Evolutionary conservation across 2,329 filamentous ascomycete genomes (phyloP).

Genomic region (Fusarium sp.): DNA sequence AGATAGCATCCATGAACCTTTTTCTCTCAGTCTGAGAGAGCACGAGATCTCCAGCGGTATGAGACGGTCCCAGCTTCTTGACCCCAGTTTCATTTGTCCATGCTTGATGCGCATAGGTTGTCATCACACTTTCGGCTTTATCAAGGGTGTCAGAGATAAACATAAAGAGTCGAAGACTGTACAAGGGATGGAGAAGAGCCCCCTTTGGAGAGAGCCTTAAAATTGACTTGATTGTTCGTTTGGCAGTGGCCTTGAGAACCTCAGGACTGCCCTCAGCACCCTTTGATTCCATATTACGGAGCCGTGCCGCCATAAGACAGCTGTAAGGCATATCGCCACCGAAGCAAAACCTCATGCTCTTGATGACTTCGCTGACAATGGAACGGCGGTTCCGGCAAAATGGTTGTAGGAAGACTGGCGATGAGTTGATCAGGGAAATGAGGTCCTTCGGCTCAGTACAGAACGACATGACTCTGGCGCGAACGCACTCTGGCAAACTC

Average conservation of each 20-base stretch:
- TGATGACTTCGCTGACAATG: neutral
- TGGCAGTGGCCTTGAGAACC: fast-evolving
- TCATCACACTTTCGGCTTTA: neutral
- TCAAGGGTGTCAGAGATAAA: neutral
- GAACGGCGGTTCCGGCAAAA: neutral
- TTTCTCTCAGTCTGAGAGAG: neutral
- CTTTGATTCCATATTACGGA: neutral
- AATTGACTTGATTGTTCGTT: neutral
- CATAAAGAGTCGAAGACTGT: neutral
- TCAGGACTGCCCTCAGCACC: fast-evolving
- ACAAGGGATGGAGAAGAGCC: neutral
- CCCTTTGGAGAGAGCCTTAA: neutral
- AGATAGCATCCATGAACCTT: neutral
- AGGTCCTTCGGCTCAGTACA: neutral
- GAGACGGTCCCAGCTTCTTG: no score
- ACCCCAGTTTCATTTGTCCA: no score
- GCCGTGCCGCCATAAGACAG: neutral
- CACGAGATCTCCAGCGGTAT: fast-evolving
- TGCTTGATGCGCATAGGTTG: neutral
- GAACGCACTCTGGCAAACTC: neutral
- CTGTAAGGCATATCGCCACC: neutral
- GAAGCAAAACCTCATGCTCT: neutral
- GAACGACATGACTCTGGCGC: neutral
- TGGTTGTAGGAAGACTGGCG: neutral
- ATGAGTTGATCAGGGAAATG: neutral